A percentile compares a stretch with the other conserved stretches of the same genome.
Conservation (phyloP, 192 early-diverging fungal genomes). For the Coemansia sp. region DNA sequence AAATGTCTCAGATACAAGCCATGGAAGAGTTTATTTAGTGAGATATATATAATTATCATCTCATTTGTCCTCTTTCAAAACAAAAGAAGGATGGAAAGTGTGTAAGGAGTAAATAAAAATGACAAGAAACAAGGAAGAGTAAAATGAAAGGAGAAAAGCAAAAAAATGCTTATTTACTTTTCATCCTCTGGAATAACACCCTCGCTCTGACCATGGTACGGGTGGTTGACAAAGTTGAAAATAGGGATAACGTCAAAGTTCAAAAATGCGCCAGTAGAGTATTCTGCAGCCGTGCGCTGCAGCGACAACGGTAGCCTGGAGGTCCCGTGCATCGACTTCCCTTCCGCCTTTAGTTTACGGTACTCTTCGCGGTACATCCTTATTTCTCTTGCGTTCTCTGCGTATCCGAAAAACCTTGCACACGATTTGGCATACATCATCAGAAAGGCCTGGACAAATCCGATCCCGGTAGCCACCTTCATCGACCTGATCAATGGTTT, state of each 20-base stretch:
- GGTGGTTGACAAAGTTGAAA: constrained; percentile 81
- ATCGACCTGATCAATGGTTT: constrained; percentile 55
- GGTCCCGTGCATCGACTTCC: constrained; percentile 68
- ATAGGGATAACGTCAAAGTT: constrained; percentile 68
- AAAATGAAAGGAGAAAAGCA: constrained; percentile 1
- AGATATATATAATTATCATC: background rate
- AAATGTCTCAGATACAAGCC: constrained; percentile 48
- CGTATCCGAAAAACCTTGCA: constrained; percentile 90
- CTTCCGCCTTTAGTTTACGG: constrained; percentile 59
- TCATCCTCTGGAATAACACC: constrained; percentile 49
- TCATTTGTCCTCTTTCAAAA: background rate
- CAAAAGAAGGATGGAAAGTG: background rate
- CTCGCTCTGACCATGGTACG: constrained; percentile 64
- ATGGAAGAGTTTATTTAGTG: constrained; percentile 48
- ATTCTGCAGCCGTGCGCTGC: constrained; percentile 62
- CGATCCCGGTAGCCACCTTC: constrained; percentile 55
- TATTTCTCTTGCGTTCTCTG: constrained; percentile 83
- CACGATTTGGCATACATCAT: constrained; percentile 65
- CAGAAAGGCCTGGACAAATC: constrained; percentile 73
- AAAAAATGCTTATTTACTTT: constrained; percentile 7
- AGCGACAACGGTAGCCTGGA: constrained; percentile 57
- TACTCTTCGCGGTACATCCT: constrained; percentile 67
- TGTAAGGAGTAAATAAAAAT: background rate
- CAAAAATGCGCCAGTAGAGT: constrained; percentile 67
- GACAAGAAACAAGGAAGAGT: constrained; percentile 3